Evolutionary conservation across 306 rosid species (phyloP).

Genomic region (Trichosanthes truncata): DNA sequence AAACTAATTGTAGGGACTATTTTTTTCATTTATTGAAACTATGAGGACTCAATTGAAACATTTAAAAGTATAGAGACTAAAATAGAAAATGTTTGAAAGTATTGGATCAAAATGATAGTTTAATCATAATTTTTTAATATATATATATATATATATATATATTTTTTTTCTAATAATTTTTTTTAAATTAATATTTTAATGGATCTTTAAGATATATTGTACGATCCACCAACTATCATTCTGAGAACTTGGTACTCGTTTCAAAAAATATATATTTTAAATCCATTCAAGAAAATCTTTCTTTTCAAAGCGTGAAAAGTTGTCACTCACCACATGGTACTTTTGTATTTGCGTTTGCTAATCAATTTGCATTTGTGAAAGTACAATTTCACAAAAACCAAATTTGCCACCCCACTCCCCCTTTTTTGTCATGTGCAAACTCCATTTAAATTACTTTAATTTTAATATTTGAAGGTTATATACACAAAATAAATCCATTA

Average conservation of each 20-base stretch:
- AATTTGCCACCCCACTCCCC: neutral
- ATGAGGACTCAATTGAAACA: too few species aligned
- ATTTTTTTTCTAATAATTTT: too few species aligned
- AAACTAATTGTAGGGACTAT: too few species aligned
- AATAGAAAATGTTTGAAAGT: too few species aligned
- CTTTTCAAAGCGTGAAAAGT: neutral
- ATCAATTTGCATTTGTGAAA: neutral
- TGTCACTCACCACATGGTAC: neutral
- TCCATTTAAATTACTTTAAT: neutral
- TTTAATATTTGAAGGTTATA: neutral
- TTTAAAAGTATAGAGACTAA: too few species aligned
- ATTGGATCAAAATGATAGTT: too few species aligned
- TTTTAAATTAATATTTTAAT: too few species aligned
- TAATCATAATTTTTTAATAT: too few species aligned
- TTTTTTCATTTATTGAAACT: too few species aligned
- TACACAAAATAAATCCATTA: too few species aligned
- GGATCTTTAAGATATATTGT: neutral
- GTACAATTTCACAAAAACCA: neutral
- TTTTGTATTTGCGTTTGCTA: neutral
- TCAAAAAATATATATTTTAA: too few species aligned
- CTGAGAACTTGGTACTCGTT: neutral
- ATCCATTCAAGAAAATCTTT: neutral
- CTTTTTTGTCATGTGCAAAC: neutral
- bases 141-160: too few species aligned
- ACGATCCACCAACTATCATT: neutral